Evolutionary conservation across 2,329 filamentous ascomycete genomes (phyloP), one percentile per base, ranked within the genome.

Genomic region (Colletotrichum higginsianum): DNA sequence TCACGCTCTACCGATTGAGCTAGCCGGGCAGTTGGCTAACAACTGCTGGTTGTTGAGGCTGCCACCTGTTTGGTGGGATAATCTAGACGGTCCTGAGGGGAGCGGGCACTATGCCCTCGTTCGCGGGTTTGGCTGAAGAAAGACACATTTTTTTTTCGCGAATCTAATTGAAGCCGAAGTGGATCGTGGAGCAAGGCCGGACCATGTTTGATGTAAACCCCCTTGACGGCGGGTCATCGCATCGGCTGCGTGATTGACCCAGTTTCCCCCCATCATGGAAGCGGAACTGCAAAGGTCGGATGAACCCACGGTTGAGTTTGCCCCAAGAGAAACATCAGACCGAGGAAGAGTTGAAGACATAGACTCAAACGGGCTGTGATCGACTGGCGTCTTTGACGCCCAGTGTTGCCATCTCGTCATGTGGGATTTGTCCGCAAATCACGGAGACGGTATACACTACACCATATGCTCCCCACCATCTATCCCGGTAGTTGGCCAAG

Each of bases 1-100:
- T 90, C 86, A 91, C 89, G 89, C 89, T 92, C 89, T 91, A 91
- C 88, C 88, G 87, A 90, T 90, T 90, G 88, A 90, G 88, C 88
- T 90, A 90, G 85, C 86, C 86, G 83, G 85, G 86, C 50, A 57
- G 52, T 30, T 30, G 8, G 8, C 9, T 0, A 15, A 15, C 57
- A 67, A 35, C 44, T 62, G 52, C 57, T 46, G 57, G 57, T 50
- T 61, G 58, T 18, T 21, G n/a, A n/a, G 47, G 49, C 49, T 4
- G 11, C 15, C 1, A 2, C 1, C 3, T 21, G 2, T 8, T 15
- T 2, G 1, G 52, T 38, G 44, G 52, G 18, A 57, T 30, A 1
- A 62, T 49, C 40, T 50, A 23, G 46, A 46, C 38, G n/a, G 16
- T 7, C 8, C 30, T 8, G 30, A 35, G 30, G 30, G 8, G 9